Percentiles rank a stretch among this genome's conserved stretches.
Evolutionary conservation across 2,329 filamentous ascomycete genomes (phyloP).

Genomic region (Nothophoma quercina): DNA sequence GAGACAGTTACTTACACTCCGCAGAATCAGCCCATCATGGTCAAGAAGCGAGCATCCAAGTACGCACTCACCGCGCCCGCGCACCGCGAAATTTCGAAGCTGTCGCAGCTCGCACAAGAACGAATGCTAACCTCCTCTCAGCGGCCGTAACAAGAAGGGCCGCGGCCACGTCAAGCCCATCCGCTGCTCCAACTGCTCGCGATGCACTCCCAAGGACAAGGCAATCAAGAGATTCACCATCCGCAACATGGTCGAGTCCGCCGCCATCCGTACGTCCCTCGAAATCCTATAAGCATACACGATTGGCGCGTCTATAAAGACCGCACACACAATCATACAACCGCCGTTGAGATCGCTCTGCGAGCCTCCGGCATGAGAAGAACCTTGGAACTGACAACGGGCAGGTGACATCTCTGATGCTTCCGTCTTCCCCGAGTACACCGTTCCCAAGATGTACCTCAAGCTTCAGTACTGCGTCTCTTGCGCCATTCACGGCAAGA

Average conservation of each 20-base stretch:
- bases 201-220: constrained; percentile 96
- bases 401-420: constrained; percentile 99
- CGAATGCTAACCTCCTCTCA: constrained; percentile 56
- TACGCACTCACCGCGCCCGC: constrained; percentile 55
- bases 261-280: constrained; percentile 89
- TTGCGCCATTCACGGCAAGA: constrained; percentile 99
- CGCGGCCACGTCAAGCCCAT: constrained; percentile 99
- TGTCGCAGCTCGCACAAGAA: constrained; percentile 14
- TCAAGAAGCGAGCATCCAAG: constrained; percentile 80
- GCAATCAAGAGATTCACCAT: constrained; percentile 99
- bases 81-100: constrained; percentile 14
- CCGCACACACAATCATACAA: constrained; percentile 7
- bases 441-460: constrained; percentile 99
- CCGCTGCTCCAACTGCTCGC: constrained; percentile 86
- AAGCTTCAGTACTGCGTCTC: constrained; percentile 99
- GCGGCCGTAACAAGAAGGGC: constrained; percentile 99
- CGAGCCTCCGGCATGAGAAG: constrained; percentile 13
- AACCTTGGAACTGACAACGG: constrained; percentile 31
- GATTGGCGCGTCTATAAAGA: constrained; percentile 2
- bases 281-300: constrained; percentile 13
- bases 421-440: constrained; percentile 99
- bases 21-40: constrained; percentile 68
- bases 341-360: constrained; percentile 5
- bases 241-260: constrained; percentile 99
- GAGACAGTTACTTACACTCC: constrained; percentile 26